Conservation (phyloP, 495 filamentous ascomycete species). For the Cenococcum geophilum region DNA sequence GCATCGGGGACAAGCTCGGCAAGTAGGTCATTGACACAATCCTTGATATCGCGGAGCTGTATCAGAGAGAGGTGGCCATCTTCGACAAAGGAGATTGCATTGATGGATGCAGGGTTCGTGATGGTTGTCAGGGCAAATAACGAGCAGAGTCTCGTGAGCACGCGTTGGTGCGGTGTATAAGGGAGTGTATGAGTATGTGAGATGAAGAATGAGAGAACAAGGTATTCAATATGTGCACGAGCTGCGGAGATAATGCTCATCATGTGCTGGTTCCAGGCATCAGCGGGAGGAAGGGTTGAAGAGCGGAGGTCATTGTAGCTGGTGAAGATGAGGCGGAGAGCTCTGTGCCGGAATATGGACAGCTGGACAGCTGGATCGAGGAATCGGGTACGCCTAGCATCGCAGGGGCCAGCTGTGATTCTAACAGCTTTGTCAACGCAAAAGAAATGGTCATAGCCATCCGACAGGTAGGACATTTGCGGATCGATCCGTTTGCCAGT, state of each 20-base stretch:
- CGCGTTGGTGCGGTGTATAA: constrained; percentile 10
- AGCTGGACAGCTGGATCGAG: constrained; percentile 14
- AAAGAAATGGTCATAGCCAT: not conserved
- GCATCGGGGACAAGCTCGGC: constrained; percentile 25
- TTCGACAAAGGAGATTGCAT: constrained; percentile 24
- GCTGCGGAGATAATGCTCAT: constrained; percentile 16
- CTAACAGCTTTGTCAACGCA: not conserved
- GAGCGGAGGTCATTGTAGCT: not conserved
- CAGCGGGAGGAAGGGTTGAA: constrained; percentile 1
- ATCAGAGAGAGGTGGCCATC: constrained; percentile 18
- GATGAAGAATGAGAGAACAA: constrained; percentile 9
- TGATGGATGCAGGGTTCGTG: constrained; percentile 19
- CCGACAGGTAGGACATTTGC: constrained; percentile 6
- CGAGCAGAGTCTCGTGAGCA: constrained; percentile 16
- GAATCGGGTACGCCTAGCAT: constrained; percentile 5
- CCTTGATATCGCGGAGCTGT: constrained; percentile 19
- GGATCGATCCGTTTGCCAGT: constrained; percentile 3
- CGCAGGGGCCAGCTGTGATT: not conserved
- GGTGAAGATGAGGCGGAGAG: constrained; percentile 5
- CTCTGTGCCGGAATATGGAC: constrained; percentile 16
- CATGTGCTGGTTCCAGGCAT: constrained; percentile 21
- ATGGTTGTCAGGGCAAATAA: constrained; percentile 31
- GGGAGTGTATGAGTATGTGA: constrained; percentile 15
- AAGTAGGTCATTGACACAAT: constrained; percentile 20
- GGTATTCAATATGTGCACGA: constrained; percentile 15